Conservation (phyloP, 768 basidiomycete species). For the Piloderma croceum region DNA sequence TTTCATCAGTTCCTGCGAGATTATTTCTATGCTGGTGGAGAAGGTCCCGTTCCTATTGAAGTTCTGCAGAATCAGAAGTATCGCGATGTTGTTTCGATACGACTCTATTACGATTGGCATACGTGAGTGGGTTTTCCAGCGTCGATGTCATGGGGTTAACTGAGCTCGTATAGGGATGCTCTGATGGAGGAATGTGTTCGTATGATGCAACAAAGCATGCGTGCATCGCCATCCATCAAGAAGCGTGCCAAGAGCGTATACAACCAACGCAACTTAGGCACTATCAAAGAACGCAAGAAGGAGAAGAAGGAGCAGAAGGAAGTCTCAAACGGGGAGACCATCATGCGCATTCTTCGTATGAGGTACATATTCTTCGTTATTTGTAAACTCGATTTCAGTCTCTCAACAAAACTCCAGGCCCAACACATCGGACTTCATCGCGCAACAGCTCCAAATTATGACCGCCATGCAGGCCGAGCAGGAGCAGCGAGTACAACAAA, state of each 20-base stretch:
- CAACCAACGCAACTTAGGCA: slow-evolving; percentile 89
- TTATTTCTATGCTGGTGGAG: slow-evolving; percentile 93
- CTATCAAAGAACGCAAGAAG: slow-evolving; percentile 89
- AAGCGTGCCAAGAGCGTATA: slow-evolving; percentile 92
- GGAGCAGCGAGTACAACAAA: slow-evolving; percentile 62
- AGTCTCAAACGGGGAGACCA: slow-evolving; percentile 76
- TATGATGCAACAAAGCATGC: slow-evolving; percentile 86
- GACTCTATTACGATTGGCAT: slow-evolving; percentile 94
- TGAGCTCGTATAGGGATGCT: slow-evolving; percentile 48
- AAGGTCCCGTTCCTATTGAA: slow-evolving; percentile 84
- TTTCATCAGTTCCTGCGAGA: slow-evolving; percentile 75
- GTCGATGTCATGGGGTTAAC: slow-evolving; percentile 5
- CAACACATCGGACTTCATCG: slow-evolving; percentile 79
- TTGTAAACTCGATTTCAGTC: neutral
- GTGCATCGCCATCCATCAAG: slow-evolving; percentile 68
- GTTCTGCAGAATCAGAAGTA: slow-evolving; percentile 91
- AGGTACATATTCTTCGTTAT: slow-evolving; percentile 42
- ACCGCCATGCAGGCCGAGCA: slow-evolving; percentile 78
- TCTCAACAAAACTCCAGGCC: slow-evolving; percentile 46
- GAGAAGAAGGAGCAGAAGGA: slow-evolving; percentile 84
- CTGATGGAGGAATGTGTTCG: slow-evolving; percentile 94
- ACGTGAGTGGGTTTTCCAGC: slow-evolving; percentile 48
- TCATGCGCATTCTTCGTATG: slow-evolving; percentile 94
- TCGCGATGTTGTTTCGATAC: slow-evolving; percentile 82
- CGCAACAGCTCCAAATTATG: slow-evolving; percentile 81